Evolutionary conservation across 495 filamentous ascomycete species (phyloP).

Genomic region (Evernia prunastri): DNA sequence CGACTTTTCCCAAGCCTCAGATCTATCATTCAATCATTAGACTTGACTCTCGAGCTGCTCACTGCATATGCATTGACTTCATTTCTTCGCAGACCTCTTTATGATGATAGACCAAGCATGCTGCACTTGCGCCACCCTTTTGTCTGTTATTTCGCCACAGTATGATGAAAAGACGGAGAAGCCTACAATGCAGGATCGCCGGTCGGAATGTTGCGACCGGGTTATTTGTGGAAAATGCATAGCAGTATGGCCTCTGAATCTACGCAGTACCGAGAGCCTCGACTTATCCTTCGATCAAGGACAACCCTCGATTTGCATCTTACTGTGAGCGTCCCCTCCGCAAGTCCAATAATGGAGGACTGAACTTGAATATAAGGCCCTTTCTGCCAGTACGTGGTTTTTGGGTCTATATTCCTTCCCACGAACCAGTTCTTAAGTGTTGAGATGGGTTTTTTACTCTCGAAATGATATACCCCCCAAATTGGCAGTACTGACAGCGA

Average conservation of each 20-base stretch:
- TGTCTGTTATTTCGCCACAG: slow-evolving; percentile 38
- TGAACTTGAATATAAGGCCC: slow-evolving; percentile 33
- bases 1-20: neutral
- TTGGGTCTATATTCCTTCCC: neutral
- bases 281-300: slow-evolving; percentile 32
- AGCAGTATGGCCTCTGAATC: slow-evolving; percentile 34
- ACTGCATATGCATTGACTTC: neutral
- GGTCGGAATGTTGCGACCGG: slow-evolving; percentile 57
- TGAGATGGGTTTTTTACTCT: neutral
- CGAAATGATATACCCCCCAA: neutral
- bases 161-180: slow-evolving; percentile 50
- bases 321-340: slow-evolving; percentile 48
- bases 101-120: slow-evolving; percentile 41
- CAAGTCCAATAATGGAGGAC: neutral
- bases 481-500: neutral
- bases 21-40: neutral
- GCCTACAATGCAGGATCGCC: slow-evolving; percentile 43
- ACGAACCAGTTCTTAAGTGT: neutral
- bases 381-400: slow-evolving; percentile 41
- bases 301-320: slow-evolving; percentile 58
- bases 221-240: slow-evolving; percentile 64
- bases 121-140: slow-evolving; percentile 58
- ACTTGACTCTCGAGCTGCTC: neutral
- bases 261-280: neutral
- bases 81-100: neutral